phyloP scores from a whole-genome alignment of 2,329 filamentous ascomycete species.

The Arthrobotrys conoides region DNA sequence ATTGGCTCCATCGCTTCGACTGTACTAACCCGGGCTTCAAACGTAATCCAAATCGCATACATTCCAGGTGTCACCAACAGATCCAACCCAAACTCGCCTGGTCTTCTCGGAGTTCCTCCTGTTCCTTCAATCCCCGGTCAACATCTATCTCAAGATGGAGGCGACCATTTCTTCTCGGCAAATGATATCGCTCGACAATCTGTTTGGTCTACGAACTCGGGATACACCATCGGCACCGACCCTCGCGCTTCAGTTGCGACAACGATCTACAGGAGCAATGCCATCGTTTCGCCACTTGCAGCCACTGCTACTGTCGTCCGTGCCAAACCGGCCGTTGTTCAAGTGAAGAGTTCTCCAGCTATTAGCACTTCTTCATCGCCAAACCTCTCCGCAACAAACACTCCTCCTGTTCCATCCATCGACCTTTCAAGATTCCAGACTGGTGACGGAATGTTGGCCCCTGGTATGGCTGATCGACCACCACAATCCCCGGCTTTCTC shows the following conservation, averaged over 20 bases:
- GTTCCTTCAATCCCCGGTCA: slow-evolving; percentile 86
- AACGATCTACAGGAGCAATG: slow-evolving; percentile 93
- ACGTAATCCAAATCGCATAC: slow-evolving; percentile 99
- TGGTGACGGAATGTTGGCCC: slow-evolving; percentile 42
- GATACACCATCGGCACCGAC: slow-evolving; percentile 66
- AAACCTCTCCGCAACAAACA: slow-evolving; percentile 72
- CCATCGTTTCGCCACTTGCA: slow-evolving; percentile 81
- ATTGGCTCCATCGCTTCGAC: slow-evolving; percentile 94
- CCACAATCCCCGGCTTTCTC: slow-evolving; percentile 76
- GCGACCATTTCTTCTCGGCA: slow-evolving; percentile 64
- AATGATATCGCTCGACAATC: slow-evolving; percentile 64
- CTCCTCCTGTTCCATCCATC: slow-evolving; percentile 62
- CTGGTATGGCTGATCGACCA: slow-evolving; percentile 37
- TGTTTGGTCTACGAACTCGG: slow-evolving; percentile 63
- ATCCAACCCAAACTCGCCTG: slow-evolving; percentile 85
- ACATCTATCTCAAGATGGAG: slow-evolving; percentile 61
- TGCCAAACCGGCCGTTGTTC: slow-evolving; percentile 91
- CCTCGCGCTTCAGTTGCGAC: slow-evolving; percentile 84
- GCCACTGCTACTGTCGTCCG: slow-evolving; percentile 85
- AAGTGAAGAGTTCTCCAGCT: slow-evolving; percentile 76
- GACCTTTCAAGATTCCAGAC: slow-evolving; percentile 55
- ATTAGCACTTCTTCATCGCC: slow-evolving; percentile 72
- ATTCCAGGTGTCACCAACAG: slow-evolving; percentile 97
- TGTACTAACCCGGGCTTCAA: slow-evolving; percentile 93
- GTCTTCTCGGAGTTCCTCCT: slow-evolving; percentile 81